Evolutionary conservation across 106 monocot genomes (phyloP).

Genomic region (Dactylorhiza incarnata): DNA sequence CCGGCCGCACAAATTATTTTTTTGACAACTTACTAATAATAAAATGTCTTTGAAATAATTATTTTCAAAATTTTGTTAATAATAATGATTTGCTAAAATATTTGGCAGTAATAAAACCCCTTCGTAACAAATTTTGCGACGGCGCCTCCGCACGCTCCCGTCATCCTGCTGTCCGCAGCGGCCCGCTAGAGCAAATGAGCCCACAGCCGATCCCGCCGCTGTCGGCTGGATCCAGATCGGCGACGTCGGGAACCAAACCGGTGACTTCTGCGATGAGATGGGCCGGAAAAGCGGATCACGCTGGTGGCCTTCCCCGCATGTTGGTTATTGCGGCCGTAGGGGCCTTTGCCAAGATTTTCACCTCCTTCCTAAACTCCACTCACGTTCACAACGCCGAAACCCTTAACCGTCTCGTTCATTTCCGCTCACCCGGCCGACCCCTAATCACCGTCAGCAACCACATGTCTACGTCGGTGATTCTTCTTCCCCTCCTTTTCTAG

Average conservation of each 20-base stretch:
- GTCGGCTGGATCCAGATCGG: not conserved
- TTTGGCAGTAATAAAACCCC: no score
- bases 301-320: constrained; percentile 51
- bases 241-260: not conserved
- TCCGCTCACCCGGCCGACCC: constrained; percentile 50
- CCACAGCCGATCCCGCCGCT: not conserved
- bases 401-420: constrained; percentile 72
- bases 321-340: constrained; percentile 50
- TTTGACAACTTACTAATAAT: no score
- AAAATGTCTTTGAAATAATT: no score
- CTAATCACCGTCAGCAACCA: constrained; percentile 99
- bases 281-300: constrained; percentile 46
- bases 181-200: not conserved
- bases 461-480: constrained; percentile 77
- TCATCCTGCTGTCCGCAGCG: not conserved
- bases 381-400: constrained; percentile 70
- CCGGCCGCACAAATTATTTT: no score
- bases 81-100: no score
- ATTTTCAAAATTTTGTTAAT: no score
- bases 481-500: not conserved
- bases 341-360: constrained; percentile 61
- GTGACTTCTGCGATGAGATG: constrained; percentile 16
- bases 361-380: constrained; percentile 73
- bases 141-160: not conserved
- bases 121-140: not conserved